Percentiles rank a stretch among this genome's conserved stretches.
These are phyloP conservation scores for Talaromyces sp. DNA, from an alignment of 2,329 filamentous ascomycete species.

Conservation along the genomic window DNA sequence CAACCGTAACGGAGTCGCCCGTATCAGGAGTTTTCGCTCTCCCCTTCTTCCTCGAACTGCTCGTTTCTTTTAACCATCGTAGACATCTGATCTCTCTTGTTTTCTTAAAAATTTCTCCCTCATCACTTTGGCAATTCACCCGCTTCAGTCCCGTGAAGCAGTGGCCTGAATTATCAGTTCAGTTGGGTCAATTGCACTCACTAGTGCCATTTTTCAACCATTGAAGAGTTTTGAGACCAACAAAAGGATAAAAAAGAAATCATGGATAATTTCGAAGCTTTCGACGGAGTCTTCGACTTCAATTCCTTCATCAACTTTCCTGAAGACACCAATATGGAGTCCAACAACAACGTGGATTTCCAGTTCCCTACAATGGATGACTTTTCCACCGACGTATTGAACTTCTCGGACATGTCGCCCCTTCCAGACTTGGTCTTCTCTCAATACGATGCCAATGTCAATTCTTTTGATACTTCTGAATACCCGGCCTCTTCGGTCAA, in stretches of 20 bases:
- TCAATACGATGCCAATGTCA: background rate
- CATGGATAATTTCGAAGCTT: background rate
- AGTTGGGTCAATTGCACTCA: slow-evolving; percentile 10
- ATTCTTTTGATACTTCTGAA: background rate
- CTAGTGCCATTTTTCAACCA: slow-evolving; percentile 10
- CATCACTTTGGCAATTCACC: background rate
- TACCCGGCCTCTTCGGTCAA: background rate
- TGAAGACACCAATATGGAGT: slow-evolving; percentile 25
- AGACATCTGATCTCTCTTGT: background rate
- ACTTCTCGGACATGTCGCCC: slow-evolving; percentile 8
- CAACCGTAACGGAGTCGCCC: background rate
- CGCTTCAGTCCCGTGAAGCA: background rate
- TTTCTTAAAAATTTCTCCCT: background rate
- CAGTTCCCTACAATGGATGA: background rate
- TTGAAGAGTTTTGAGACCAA: background rate
- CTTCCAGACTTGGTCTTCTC: slow-evolving; percentile 1
- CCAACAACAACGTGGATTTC: slow-evolving; percentile 6
- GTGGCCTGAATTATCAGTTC: background rate
- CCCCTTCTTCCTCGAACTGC: background rate
- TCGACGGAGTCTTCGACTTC: slow-evolving; percentile 31
- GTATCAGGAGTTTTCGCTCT: background rate
- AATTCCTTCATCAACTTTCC: slow-evolving; percentile 30
- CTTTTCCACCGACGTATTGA: background rate
- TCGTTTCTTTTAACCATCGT: background rate
- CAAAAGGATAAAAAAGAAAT: background rate